Base-by-base conservation (phyloP, 768 basidiomycete genomes). In the Lyophyllum atratum region DNA sequence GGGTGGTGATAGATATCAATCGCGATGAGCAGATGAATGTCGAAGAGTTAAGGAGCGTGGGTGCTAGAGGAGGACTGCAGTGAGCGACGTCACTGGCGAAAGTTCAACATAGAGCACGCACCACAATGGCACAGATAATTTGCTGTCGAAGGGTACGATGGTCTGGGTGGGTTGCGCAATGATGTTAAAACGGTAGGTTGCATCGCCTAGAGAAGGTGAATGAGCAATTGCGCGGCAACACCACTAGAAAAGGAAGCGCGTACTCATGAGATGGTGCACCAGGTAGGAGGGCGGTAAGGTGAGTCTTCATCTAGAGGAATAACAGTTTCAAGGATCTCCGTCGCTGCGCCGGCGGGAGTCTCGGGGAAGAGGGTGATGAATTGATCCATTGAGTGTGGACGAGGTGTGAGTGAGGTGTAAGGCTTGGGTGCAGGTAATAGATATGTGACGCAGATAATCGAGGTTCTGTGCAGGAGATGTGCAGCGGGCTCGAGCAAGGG, bases 201-300 rank as follows among this genome's bases (percentile, higher is more conserved):
- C 37, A 14, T 39, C 15, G 37, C 6, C 8, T 15, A 14, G 15
- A 39, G 14, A 17, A 14, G 14, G 15, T 39, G 37, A 39, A 39
- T 39, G 9, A 39, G 37, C 15, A 14, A 9, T 14, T 4, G 4
- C 11, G 15, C 37, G 15, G 7, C 37, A 12, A 42, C 22, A 80
- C 62, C 4, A 39, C 37, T 4, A 39, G 69, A 63, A 24, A 81
- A 21, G 51, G 39, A 12, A 29, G 34, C 40, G 17, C 40, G 7
- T 50, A 54, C 63, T 50, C 37, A 65, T 48, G 62, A 51, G 39
- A 65, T 61, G 2, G 62, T 63, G 46, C 62, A 65, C 62, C 64
- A 65, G n/a, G 62, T 65, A 24, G 59, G 52, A 12, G 62, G 59
- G 40, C 59, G 58, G 51, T 61, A 65, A 5, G 15, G 40, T 4